phyloP scores from a whole-genome alignment of 176 grass and related monocot genomes.

The Musa acuminata region DNA sequence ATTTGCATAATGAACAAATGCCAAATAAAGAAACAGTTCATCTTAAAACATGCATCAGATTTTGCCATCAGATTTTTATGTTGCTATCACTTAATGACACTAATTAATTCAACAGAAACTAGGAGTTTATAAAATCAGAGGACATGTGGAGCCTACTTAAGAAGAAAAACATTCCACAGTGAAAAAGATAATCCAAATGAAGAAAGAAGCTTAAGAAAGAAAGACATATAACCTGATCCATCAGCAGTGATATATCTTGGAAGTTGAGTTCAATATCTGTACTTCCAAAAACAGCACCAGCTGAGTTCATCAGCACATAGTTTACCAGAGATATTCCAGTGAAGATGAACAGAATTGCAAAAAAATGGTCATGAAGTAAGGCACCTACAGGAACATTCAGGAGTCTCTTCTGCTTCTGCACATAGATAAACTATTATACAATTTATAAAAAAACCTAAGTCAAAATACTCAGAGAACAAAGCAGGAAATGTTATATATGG shows the following conservation, averaged over 20 bases:
- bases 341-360: constrained; percentile 84
- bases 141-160: background rate
- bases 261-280: constrained; percentile 60
- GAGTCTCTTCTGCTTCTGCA: constrained; percentile 70
- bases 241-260: constrained; percentile 86
- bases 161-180: background rate
- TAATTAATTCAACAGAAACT: too few relatives aligned
- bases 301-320: constrained; percentile 86
- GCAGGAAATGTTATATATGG: background rate
- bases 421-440: constrained; percentile 8
- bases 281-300: constrained; percentile 68
- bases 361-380: constrained; percentile 93
- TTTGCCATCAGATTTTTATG: background rate
- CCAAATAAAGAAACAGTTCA: background rate
- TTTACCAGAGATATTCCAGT: constrained; percentile 91
- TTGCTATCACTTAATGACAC: background rate
- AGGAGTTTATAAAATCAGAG: background rate
- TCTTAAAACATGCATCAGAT: background rate
- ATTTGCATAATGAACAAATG: background rate
- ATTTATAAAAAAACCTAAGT: background rate
- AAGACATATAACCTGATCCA: constrained; percentile 65
- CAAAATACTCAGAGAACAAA: background rate
- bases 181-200: too few relatives aligned
- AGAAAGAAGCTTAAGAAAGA: background rate
- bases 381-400: constrained; percentile 38